A percentile compares a stretch with the other conserved stretches of the same genome.
Conservation (phyloP, 73 alveolate genomes). For the Paramecium tetraurelia region DNA sequence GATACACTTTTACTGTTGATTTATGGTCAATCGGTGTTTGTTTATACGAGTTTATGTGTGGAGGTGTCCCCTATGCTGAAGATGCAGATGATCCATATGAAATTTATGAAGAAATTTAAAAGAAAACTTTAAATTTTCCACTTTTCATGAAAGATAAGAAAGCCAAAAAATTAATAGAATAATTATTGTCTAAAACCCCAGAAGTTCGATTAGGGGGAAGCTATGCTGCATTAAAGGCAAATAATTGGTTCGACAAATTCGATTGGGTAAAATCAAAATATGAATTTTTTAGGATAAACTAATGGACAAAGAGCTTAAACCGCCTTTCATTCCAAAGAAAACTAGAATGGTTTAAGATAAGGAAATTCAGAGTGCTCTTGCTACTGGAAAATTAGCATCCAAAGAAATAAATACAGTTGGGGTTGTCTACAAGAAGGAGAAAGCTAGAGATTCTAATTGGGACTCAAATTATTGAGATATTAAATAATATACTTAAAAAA, state of each 20-base stretch:
- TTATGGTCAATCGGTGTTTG: conserved; percentile 81
- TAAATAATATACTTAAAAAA: neutral
- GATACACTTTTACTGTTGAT: conserved; percentile 77
- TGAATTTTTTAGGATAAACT: conserved; percentile 27
- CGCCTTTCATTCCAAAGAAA: conserved; percentile 55
- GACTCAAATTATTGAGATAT: conserved; percentile 38
- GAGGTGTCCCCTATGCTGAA: conserved; percentile 83
- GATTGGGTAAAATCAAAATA: conserved; percentile 50
- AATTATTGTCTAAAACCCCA: conserved; percentile 57
- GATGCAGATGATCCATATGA: conserved; percentile 86
- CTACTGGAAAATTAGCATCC: neutral
- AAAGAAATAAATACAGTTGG: conserved; percentile 34
- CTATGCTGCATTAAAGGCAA: conserved; percentile 56
- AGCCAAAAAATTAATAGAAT: conserved; percentile 61
- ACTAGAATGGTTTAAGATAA: conserved; percentile 29
- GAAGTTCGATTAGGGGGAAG: conserved; percentile 64
- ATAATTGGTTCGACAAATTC: conserved; percentile 67
- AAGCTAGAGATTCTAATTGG: conserved; percentile 60
- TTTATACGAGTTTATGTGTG: conserved; percentile 82
- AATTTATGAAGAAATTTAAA: conserved; percentile 73
- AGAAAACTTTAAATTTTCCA: conserved; percentile 71
- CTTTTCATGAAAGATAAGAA: conserved; percentile 66
- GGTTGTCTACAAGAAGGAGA: conserved; percentile 8
- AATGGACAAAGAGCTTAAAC: conserved; percentile 19
- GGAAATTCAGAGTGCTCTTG: neutral